phyloP scores from a whole-genome alignment of 345 rosid genomes.

The Euclidium syriacum region DNA sequence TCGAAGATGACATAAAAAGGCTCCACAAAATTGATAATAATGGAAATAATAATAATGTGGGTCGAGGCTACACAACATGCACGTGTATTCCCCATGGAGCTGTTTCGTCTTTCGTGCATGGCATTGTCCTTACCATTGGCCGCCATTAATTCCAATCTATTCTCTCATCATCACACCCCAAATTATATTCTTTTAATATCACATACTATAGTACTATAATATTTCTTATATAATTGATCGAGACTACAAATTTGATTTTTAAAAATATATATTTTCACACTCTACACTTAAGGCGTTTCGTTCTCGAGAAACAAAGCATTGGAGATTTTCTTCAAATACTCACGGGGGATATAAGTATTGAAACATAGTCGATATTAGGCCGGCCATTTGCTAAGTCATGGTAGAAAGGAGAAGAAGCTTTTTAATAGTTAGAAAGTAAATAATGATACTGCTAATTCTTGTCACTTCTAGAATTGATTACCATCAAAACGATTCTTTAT shows the following conservation, averaged over 20 bases:
- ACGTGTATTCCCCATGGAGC: slow-evolving; percentile 32
- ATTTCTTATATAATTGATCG: neutral
- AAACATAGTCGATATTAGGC: too few relatives aligned
- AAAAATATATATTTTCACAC: too few relatives aligned
- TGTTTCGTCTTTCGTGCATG: slow-evolving; percentile 36
- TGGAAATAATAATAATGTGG: slow-evolving; percentile 26
- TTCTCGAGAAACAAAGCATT: too few relatives aligned
- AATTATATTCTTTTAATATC: neutral
- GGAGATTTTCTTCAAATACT: too few relatives aligned
- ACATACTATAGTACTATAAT: neutral
- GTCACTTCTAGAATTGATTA: too few relatives aligned
- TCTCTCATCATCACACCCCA: slow-evolving; percentile 24
- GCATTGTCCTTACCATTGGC: slow-evolving; percentile 21
- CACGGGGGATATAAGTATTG: too few relatives aligned
- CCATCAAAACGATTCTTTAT: too few relatives aligned
- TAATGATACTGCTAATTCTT: too few relatives aligned
- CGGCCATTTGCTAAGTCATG: too few relatives aligned
- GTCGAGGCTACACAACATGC: slow-evolving; percentile 28
- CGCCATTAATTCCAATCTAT: slow-evolving; percentile 17
- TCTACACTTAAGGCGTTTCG: too few relatives aligned
- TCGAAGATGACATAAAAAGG: slow-evolving; percentile 21
- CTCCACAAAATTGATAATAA: slow-evolving; percentile 22
- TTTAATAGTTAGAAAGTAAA: too few relatives aligned
- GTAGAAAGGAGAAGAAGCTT: too few relatives aligned
- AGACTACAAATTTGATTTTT: neutral